Percentiles rank a stretch among this genome's conserved stretches.
phyloP scores from a whole-genome alignment of 495 filamentous ascomycete genomes.

The Trichoderma virens region DNA sequence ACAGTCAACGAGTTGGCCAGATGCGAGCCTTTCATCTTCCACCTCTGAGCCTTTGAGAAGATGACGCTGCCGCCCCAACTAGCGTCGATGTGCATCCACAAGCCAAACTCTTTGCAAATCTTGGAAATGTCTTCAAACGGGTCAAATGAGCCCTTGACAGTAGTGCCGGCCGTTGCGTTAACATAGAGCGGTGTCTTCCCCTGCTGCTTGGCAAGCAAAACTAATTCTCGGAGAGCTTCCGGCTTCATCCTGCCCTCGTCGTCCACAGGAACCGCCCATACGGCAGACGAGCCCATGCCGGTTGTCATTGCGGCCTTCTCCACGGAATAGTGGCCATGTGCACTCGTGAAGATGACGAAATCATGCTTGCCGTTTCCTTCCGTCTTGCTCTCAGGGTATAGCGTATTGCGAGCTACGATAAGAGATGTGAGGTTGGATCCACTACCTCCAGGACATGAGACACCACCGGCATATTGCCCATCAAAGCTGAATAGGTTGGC shows the following conservation, averaged over 20 bases:
- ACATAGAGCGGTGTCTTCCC: slow-evolving; percentile 86
- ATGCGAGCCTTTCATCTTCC: slow-evolving; percentile 60
- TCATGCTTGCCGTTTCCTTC: slow-evolving; percentile 54
- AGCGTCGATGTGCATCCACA: slow-evolving; percentile 91
- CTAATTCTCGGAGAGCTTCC: slow-evolving; percentile 50
- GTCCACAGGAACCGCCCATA: slow-evolving; percentile 71
- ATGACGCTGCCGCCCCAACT: slow-evolving; percentile 82
- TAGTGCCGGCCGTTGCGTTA: slow-evolving; percentile 92
- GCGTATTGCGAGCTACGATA: slow-evolving; percentile 79
- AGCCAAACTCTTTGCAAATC: slow-evolving; percentile 59
- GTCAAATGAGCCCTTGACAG: slow-evolving; percentile 85
- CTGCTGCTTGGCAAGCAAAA: slow-evolving; percentile 49
- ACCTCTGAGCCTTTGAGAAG: slow-evolving; percentile 59
- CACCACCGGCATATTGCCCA: slow-evolving; percentile 68
- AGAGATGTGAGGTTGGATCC: slow-evolving; percentile 82
- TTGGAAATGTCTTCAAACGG: slow-evolving; percentile 63
- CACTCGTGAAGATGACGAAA: slow-evolving; percentile 83
- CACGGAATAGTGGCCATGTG: slow-evolving; percentile 88
- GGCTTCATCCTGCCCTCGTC: slow-evolving; percentile 61
- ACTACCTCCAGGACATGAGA: slow-evolving; percentile 80
- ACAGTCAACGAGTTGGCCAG: slow-evolving; percentile 73
- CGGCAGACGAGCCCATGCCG: slow-evolving; percentile 68
- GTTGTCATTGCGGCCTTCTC: slow-evolving; percentile 86
- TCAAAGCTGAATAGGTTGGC: slow-evolving; percentile 70
- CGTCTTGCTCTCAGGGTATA: slow-evolving; percentile 68